phyloP scores from a whole-genome alignment of 23 red algal species.

The Gracilaria caudata region DNA sequence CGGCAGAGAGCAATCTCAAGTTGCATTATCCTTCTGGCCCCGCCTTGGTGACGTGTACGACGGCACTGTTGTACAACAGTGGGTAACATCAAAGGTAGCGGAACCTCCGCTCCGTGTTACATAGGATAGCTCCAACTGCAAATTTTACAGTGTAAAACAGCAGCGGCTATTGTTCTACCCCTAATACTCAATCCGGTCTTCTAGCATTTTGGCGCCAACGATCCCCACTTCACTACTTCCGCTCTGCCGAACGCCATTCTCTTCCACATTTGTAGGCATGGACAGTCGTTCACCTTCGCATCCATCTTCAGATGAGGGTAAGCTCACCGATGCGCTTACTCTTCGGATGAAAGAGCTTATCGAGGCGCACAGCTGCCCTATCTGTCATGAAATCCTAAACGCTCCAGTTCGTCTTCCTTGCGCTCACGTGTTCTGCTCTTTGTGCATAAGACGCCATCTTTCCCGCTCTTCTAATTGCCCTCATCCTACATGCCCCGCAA shows the following conservation, averaged over 20 bases:
- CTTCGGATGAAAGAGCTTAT: neutral
- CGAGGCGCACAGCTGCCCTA: constrained; percentile 26
- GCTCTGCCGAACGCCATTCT: neutral
- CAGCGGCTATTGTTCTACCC: no score
- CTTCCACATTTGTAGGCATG: neutral
- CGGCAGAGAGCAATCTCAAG: no score
- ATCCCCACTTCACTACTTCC: no score
- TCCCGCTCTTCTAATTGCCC: constrained; percentile 24
- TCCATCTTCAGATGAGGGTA: neutral
- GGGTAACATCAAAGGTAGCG: no score
- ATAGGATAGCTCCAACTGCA: no score
- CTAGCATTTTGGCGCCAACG: no score
- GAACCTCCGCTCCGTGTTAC: no score
- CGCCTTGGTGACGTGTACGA: no score
- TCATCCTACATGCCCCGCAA: constrained; percentile 6
- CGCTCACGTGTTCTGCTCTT: constrained; percentile 44
- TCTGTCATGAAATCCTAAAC: constrained; percentile 35
- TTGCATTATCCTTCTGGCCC: no score
- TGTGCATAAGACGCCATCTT: constrained; percentile 52
- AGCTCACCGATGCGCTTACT: neutral
- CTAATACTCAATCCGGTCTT: no score
- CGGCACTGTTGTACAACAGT: no score
- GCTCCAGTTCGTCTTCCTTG: constrained; percentile 51
- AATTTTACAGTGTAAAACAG: no score
- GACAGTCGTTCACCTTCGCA: neutral